Base-by-base conservation (phyloP, 257 asterid species). In the Nicotiana knightiana region DNA sequence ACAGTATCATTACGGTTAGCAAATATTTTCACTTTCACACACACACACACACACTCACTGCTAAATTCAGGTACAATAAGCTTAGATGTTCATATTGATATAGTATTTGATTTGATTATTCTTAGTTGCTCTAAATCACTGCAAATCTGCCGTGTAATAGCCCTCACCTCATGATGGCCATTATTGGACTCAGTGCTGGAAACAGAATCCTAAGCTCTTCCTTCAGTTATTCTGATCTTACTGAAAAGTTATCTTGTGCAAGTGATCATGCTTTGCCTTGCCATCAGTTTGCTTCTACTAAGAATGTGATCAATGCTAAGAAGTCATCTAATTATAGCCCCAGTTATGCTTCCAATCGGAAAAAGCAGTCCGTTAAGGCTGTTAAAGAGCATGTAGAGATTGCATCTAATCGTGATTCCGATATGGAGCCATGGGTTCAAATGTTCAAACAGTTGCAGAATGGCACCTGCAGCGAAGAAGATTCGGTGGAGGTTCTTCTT, bases 111-210 rank as follows among this genome's bases (percentile, higher is more conserved):
- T 13, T 66, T 66, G 75, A 35, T 67, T 30, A 10, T 11, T 51
- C 17, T 51, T 9, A n/a, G 5, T 67, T 67, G 55, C 32, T 68
- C 43, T 37, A 39, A 39, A 30, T 39, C 39, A 39, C 57, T 39
- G 57, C 43, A 39, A 68, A 68, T 68, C 57, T 39, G 64, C 75
- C 71, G 75, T 87, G 78, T 15, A 48, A 85, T 87, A 91, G 81
- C 35, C 67, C 84, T 85, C 79, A 87, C 67, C 84, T 85, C 79
- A 87, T 82, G 88, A 91, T 94, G 98, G 92, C 97, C 85, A 88
- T 90, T 58, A 80, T 92, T 28, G 99, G 98, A 55, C 90, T 90
- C 57, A 90, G 91, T 85, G 81, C 97, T 4, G 96, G 94, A 46
- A 93, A 93, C 84, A 86, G 97, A 86, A 92, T 90, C 82, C 85